phyloP scores from a whole-genome alignment of 1,139 yeast genomes.

The Hanseniaspora sp. region DNA sequence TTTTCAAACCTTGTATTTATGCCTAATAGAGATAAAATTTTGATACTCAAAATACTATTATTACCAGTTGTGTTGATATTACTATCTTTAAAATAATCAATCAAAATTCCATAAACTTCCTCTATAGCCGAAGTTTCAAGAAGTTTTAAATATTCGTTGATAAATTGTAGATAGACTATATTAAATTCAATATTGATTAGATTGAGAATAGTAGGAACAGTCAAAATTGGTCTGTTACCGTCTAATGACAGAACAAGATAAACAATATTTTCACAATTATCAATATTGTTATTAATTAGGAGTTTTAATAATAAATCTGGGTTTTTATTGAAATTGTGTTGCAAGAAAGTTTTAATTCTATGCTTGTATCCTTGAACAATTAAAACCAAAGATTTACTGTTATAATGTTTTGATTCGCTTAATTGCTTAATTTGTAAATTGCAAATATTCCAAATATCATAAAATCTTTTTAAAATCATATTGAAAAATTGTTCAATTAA shows the following conservation, averaged over 20 bases:
- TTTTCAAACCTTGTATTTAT: not conserved
- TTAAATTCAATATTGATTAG: not conserved
- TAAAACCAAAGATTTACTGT: slow-evolving; percentile 33
- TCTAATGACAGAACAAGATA: slow-evolving; percentile 51
- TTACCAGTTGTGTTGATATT: slow-evolving; percentile 30
- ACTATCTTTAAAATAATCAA: slow-evolving; percentile 40
- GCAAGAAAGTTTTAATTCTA: slow-evolving; percentile 57
- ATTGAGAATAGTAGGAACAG: slow-evolving; percentile 52
- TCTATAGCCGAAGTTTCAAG: slow-evolving; percentile 58
- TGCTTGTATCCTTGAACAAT: slow-evolving; percentile 60
- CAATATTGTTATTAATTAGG: slow-evolving; percentile 16
- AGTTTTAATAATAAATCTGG: slow-evolving; percentile 18
- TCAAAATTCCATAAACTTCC: slow-evolving; percentile 67
- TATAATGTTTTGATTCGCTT: slow-evolving; percentile 18
- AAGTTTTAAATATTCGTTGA: slow-evolving; percentile 37
- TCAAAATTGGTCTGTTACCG: slow-evolving; percentile 69
- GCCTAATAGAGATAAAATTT: not conserved
- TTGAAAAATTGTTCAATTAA: slow-evolving; percentile 6
- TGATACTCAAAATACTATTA: not conserved
- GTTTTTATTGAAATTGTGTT: slow-evolving; percentile 40
- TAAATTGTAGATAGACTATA: slow-evolving; percentile 15
- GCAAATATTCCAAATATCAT: slow-evolving; percentile 52
- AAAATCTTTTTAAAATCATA: slow-evolving; percentile 35
- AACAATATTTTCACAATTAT: not conserved
- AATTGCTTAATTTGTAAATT: slow-evolving; percentile 52